Evolutionary conservation across 441 rosid species (phyloP), one percentile per base, ranked within the genome.

Genomic region (Pelargonium fulgidum): DNA sequence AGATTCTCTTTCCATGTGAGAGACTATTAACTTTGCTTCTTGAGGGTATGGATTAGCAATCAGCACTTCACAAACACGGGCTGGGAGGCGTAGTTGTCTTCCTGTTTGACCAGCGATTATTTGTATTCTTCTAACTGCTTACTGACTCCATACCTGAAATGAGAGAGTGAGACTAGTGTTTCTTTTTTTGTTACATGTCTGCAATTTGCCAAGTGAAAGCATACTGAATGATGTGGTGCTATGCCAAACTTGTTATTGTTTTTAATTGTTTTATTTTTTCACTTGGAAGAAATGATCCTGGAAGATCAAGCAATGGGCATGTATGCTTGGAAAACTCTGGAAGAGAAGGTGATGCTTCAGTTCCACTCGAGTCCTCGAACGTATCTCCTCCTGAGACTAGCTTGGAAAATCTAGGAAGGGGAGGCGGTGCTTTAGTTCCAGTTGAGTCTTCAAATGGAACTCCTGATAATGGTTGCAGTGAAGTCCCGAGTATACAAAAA

Each of bases 401-500:
- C 44, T 3, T 36, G 16, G 68, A 76, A 39, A 68, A 33, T 56
- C 54, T 72, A 26, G 70, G 68, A 12, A 54, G 39, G n/a, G 44
- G 33, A 58, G 71, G 58, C 42, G 72, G 67, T 65, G 68, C 64
- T 54, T 0, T 16, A 20, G 61, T 54, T 54, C 61, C 61, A n/a
- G 22, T 54, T 54, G 61, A 54, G 22, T 54, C 61, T 9, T 54
- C 61, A 54, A 54, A 54, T 54, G 19, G 17, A 54, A 14, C 61
- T 54, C 61, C 24, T 54, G 61, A 54, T 71, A 64, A 48, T 67
- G 63, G 8, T 24, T 39, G 69, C 59, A 68, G 50, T 52, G 75
- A 62, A 68, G 59, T 67, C 64, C 24, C 45, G 19, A 68, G 26
- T 52, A 68, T 62, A 26, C 75, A 67, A 17, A 71, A 39, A 56